These are phyloP conservation scores for Apophysomyces elegans DNA, from an alignment of 371 early-diverging fungal species.

Conservation along the genomic window DNA sequence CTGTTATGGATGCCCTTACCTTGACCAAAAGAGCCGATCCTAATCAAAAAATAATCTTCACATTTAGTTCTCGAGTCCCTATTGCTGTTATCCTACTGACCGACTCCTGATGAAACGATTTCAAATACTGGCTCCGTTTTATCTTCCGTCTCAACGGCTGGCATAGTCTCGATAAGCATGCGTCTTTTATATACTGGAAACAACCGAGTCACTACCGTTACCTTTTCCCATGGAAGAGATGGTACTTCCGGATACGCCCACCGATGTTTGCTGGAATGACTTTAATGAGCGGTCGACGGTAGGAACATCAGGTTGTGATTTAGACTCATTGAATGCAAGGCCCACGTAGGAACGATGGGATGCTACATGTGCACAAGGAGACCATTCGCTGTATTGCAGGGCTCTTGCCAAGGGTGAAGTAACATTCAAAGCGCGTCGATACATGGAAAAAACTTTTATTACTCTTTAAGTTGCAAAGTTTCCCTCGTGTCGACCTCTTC, in stretches of 20 bases:
- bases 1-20: conserved; percentile 20
- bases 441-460: background rate
- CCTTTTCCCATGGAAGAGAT: conserved; percentile 24
- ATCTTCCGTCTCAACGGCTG: conserved; percentile 49
- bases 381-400: background rate
- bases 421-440: conserved; percentile 3
- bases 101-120: conserved; percentile 61
- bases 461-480: background rate
- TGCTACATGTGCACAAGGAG: background rate
- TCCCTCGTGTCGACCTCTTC: background rate
- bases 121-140: conserved; percentile 65
- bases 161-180: conserved; percentile 15
- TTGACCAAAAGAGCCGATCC: conserved; percentile 52
- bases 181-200: background rate
- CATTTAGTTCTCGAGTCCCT: background rate
- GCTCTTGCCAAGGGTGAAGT: background rate
- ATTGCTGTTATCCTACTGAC: conserved; percentile 22
- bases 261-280: conserved; percentile 22
- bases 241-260: conserved; percentile 21
- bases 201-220: conserved; percentile 1
- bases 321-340: background rate
- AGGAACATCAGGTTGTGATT: background rate
- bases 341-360: background rate
- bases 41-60: conserved; percentile 12
- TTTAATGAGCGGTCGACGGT: conserved; percentile 22